Evolutionary conservation across 2,329 filamentous ascomycete species (phyloP).

Genomic region (Mycosphaerella arachidis): DNA sequence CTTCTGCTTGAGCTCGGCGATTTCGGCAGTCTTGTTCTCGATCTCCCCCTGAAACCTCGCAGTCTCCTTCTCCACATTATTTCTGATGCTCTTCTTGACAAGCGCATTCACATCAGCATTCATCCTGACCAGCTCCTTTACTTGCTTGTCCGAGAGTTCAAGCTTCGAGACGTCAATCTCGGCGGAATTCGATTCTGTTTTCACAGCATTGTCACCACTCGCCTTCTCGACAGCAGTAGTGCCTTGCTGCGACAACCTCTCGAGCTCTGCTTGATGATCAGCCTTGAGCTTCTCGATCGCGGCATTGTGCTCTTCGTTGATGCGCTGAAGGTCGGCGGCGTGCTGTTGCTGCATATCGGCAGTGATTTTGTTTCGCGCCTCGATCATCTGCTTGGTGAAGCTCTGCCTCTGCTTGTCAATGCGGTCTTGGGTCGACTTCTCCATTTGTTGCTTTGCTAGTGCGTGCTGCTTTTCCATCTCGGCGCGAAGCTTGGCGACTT

Average conservation of each 20-base stretch:
- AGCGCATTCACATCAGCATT: conserved; percentile 49
- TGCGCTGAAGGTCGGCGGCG: conserved; percentile 46
- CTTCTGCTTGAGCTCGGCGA: conserved; percentile 21
- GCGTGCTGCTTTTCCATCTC: conserved; percentile 37
- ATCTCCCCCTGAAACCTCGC: conserved; percentile 35
- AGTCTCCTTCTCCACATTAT: conserved; percentile 39
- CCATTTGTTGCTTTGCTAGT: conserved; percentile 41
- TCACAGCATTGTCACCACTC: conserved; percentile 31
- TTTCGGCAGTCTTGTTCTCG: conserved; percentile 29
- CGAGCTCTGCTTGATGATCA: conserved; percentile 35
- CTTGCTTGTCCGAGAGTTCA: conserved; percentile 47
- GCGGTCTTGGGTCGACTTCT: conserved; percentile 50
- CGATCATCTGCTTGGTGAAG: conserved; percentile 63
- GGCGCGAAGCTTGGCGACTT: conserved; percentile 36
- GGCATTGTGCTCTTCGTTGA: conserved; percentile 45
- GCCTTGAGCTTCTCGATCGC: conserved; percentile 39
- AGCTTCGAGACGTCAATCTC: conserved; percentile 25
- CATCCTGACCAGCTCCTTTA: conserved; percentile 46
- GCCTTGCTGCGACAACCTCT: conserved; percentile 34
- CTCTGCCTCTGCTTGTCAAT: conserved; percentile 66
- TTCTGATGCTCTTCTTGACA: conserved; percentile 56
- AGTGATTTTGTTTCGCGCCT: conserved; percentile 36
- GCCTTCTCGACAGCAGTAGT: conserved; percentile 36
- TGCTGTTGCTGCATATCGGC: conserved; percentile 40
- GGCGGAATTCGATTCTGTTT: conserved; percentile 23